Percentiles rank a stretch among this genome's conserved stretches.
phyloP scores from a whole-genome alignment of 163 green algal genomes.

The Volvox carteri region DNA sequence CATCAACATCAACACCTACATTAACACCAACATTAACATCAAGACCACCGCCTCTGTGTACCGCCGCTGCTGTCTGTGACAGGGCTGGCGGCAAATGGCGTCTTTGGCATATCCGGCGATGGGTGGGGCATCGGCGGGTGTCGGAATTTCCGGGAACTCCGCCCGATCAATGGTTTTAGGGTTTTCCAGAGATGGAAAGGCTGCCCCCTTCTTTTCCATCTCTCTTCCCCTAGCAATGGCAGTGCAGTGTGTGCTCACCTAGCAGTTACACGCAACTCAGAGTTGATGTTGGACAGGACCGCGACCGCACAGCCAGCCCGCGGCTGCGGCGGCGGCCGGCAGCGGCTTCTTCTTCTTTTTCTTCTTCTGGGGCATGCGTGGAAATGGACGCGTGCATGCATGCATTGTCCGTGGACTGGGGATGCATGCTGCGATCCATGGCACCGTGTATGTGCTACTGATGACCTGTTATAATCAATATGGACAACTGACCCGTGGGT shows the following conservation, averaged over 20 bases:
- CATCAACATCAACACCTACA: too few relatives aligned
- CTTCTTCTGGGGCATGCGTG: too few relatives aligned
- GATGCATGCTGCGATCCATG: neutral
- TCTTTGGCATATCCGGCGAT: conserved; percentile 44
- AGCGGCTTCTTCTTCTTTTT: neutral
- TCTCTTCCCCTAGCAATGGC: neutral
- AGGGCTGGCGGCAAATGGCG: conserved; percentile 48
- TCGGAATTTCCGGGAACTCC: too few relatives aligned
- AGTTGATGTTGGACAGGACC: neutral
- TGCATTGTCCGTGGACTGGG: neutral
- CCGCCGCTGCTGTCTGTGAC: neutral
- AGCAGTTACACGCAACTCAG: neutral
- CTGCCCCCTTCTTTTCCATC: neutral
- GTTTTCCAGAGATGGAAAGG: neutral
- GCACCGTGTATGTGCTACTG: neutral
- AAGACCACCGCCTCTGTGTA: too few relatives aligned
- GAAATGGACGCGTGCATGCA: neutral
- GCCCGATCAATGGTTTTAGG: neutral
- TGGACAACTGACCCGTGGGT: neutral
- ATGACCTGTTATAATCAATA: neutral
- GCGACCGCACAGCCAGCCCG: neutral
- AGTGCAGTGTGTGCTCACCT: neutral
- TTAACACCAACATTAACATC: too few relatives aligned
- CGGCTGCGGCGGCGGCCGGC: too few relatives aligned
- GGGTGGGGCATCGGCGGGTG: neutral